Conservation (phyloP, 371 early-diverging fungal genomes). For the Capillidium rhysosporum region DNA sequence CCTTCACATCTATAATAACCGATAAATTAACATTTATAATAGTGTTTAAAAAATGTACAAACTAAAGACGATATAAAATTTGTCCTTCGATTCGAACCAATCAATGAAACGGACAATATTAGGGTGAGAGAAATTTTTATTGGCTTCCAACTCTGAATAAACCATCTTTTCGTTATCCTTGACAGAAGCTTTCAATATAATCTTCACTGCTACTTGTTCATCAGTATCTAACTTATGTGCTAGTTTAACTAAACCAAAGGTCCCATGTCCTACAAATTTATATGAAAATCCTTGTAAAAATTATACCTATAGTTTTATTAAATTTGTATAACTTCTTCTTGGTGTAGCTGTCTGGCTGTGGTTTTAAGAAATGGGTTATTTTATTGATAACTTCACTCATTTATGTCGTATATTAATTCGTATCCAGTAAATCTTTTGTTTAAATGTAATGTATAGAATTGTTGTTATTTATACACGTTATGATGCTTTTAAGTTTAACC, state of each 20-base stretch:
- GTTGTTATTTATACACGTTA: too few species aligned
- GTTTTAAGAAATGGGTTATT: not conserved
- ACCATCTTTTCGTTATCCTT: conserved; percentile 52
- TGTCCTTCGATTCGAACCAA: conserved; percentile 36
- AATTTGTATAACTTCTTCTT: conserved; percentile 4
- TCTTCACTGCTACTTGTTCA: conserved; percentile 51
- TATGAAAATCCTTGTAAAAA: not conserved
- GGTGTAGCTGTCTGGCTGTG: not conserved
- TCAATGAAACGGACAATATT: conserved; percentile 68
- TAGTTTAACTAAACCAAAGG: not conserved
- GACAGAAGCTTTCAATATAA: conserved; percentile 47
- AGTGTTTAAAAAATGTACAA: conserved; percentile 22
- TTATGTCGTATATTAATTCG: not conserved
- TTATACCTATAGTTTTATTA: not conserved
- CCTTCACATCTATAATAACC: conserved; percentile 39
- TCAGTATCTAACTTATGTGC: not conserved
- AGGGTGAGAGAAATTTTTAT: conserved; percentile 46
- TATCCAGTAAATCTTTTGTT: too few species aligned
- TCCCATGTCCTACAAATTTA: not conserved
- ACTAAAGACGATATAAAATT: conserved; percentile 80
- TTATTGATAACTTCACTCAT: not conserved
- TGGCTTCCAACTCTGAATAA: conserved; percentile 42
- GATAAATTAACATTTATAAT: not conserved
- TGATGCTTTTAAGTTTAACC: too few species aligned
- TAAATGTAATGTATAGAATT: too few species aligned